A percentile compares a stretch with the other conserved stretches of the same genome.
phyloP scores from a whole-genome alignment of 345 rosid species.

The Gossypium bickii region DNA sequence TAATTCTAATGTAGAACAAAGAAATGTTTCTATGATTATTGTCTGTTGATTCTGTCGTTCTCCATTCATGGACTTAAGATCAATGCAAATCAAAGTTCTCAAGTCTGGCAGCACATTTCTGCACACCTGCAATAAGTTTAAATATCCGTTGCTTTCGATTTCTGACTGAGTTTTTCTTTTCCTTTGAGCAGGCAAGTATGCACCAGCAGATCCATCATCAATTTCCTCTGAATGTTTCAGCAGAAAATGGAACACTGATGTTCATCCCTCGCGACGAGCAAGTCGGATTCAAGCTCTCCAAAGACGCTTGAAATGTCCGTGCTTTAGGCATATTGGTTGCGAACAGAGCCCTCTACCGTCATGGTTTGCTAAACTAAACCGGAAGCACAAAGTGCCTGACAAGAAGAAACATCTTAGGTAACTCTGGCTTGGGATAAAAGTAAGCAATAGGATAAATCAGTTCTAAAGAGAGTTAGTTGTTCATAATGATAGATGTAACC shows the following conservation, averaged over 20 bases:
- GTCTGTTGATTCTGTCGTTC: not conserved
- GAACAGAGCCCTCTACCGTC: conserved; percentile 71
- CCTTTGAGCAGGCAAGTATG: not conserved
- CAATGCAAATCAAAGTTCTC: not conserved
- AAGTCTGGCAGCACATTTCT: conserved; percentile 66
- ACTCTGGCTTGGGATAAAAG: not conserved
- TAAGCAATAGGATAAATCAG: not conserved
- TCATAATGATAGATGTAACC: no score
- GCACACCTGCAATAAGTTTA: conserved; percentile 47
- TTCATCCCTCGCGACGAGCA: conserved; percentile 49
- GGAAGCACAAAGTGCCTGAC: conserved; percentile 74
- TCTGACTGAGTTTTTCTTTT: no score
- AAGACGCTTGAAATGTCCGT: conserved; percentile 32
- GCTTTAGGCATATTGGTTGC: conserved; percentile 69
- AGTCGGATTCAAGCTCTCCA: conserved; percentile 44
- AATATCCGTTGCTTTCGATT: no score
- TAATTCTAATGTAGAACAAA: not conserved
- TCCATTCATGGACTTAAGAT: not conserved
- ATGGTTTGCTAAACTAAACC: conserved; percentile 50
- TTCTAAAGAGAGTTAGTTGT: no score
- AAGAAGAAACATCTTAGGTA: conserved; percentile 15
- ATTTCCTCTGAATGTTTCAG: conserved; percentile 38
- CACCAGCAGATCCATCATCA: conserved; percentile 30
- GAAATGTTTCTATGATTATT: not conserved
- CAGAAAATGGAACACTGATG: conserved; percentile 64